A percentile compares a stretch with the other conserved stretches of the same genome.
phyloP scores from a whole-genome alignment of 2,329 filamentous ascomycete species.

The Colletotrichum brevisporum region DNA sequence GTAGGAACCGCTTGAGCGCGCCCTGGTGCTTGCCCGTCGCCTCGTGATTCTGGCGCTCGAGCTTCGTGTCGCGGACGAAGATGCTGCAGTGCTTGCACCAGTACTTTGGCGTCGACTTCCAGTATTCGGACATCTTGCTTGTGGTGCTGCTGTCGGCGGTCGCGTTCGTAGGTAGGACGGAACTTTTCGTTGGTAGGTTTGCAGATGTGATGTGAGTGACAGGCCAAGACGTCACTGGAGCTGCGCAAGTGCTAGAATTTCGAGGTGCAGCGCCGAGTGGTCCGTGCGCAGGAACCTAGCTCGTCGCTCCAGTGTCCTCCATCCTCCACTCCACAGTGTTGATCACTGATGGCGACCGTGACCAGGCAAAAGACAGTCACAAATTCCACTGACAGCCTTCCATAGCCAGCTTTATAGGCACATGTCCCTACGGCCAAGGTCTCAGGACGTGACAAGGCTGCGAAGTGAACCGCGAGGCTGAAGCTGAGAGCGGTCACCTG shows the following conservation, averaged over 20 bases:
- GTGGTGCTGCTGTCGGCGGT: too few species aligned
- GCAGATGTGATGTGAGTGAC: neutral
- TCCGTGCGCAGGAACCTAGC: neutral
- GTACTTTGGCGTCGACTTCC: conserved; percentile 97
- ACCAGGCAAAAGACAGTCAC: too few species aligned
- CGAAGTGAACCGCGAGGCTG: too few species aligned
- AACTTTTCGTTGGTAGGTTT: neutral
- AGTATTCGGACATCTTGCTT: conserved; percentile 89
- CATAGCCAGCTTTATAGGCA: too few species aligned
- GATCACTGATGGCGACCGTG: too few species aligned
- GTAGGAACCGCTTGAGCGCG: conserved; percentile 88
- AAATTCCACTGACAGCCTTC: too few species aligned
- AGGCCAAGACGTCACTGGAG: conserved; percentile 13
- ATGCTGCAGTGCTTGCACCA: conserved; percentile 98
- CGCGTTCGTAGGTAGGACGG: neutral
- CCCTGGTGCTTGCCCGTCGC: conserved; percentile 87
- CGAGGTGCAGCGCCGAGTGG: neutral
- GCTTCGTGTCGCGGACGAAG: conserved; percentile 92
- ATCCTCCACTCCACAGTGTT: too few species aligned
- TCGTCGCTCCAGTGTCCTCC: neutral
- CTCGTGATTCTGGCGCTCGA: conserved; percentile 92
- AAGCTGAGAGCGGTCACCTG: too few species aligned
- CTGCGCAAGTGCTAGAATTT: conserved; percentile 18
- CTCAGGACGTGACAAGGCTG: too few species aligned
- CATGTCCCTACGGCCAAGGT: too few species aligned